These are phyloP conservation scores for Colletotrichum trifolii DNA, from an alignment of 2,329 filamentous ascomycete genomes.

Conservation along the genomic window DNA sequence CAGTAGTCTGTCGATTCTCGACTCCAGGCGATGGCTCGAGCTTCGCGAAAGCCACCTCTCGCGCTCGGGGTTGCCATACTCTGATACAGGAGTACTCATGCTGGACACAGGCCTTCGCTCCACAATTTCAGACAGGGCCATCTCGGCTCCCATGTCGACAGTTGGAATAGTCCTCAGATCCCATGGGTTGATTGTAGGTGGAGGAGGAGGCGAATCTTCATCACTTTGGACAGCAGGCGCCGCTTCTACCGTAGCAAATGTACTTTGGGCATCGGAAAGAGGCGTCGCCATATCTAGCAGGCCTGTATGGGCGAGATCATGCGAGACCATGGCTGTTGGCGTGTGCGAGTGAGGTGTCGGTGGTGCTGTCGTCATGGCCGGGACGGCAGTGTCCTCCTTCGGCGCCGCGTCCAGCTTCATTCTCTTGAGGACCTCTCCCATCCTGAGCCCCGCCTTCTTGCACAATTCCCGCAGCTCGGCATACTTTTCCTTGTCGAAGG, in stretches of 20 bases:
- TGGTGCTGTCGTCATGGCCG: conserved; percentile 15
- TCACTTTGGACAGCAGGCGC: conserved; percentile 40
- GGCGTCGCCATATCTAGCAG: no score
- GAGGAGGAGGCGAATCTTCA: conserved; percentile 25
- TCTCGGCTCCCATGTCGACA: conserved; percentile 10
- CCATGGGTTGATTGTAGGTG: conserved; percentile 35
- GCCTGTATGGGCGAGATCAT: no score
- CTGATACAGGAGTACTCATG: conserved; percentile 28
- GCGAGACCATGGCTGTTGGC: no score
- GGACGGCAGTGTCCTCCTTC: conserved; percentile 7
- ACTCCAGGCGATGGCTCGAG: conserved; percentile 17
- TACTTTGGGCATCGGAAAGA: no score
- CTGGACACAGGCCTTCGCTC: conserved; percentile 31
- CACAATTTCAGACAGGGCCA: not conserved
- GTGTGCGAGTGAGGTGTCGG: not conserved
- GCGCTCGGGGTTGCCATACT: conserved; percentile 17
- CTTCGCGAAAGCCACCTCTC: conserved; percentile 11
- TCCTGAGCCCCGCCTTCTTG: conserved; percentile 59
- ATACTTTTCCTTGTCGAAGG: conserved; percentile 63
- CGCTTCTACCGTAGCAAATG: not conserved
- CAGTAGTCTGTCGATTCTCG: conserved; percentile 13
- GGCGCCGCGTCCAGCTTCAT: conserved; percentile 59
- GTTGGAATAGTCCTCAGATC: conserved; percentile 11
- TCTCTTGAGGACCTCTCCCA: conserved; percentile 62
- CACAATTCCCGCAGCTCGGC: conserved; percentile 59